Evolutionary conservation across 73 alveolate genomes (phyloP).

Genomic region (Stentor coeruleus): DNA sequence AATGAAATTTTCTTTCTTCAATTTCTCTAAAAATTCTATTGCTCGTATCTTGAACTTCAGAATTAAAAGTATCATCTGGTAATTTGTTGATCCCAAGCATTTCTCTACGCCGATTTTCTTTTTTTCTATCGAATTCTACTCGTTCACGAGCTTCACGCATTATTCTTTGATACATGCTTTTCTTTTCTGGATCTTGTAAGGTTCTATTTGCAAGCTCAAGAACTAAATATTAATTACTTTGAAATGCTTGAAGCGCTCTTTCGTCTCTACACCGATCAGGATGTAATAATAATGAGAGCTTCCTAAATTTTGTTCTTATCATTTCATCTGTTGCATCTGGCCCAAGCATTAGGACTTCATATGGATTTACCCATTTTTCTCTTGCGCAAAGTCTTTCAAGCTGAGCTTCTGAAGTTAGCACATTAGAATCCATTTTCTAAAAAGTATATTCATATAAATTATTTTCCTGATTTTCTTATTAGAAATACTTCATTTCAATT

Average conservation of each 20-base stretch:
- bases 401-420: conserved; percentile 48
- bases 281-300: conserved; percentile 77
- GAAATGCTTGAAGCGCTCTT: conserved; percentile 87
- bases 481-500: too few species aligned
- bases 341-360: conserved; percentile 77
- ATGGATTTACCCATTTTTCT: conserved; percentile 76
- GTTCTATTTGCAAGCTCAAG: conserved; percentile 89
- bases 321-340: conserved; percentile 88
- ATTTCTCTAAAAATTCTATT: conserved; percentile 81
- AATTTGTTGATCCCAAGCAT: conserved; percentile 70
- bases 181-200: conserved; percentile 79
- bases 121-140: conserved; percentile 75
- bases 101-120: conserved; percentile 72
- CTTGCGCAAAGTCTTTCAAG: conserved; percentile 44
- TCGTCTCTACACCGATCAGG: conserved; percentile 92
- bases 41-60: conserved; percentile 81
- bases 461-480: too few species aligned
- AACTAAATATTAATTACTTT: too few species aligned
- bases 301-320: conserved; percentile 75
- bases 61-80: conserved; percentile 81
- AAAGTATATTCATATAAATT: too few species aligned
- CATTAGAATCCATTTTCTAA: too few species aligned
- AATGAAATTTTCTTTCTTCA: conserved; percentile 86
- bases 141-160: conserved; percentile 95
- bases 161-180: conserved; percentile 71